Conservation (phyloP, 1,284 basidiomycete genomes). For the Boletus hoseneyae region DNA sequence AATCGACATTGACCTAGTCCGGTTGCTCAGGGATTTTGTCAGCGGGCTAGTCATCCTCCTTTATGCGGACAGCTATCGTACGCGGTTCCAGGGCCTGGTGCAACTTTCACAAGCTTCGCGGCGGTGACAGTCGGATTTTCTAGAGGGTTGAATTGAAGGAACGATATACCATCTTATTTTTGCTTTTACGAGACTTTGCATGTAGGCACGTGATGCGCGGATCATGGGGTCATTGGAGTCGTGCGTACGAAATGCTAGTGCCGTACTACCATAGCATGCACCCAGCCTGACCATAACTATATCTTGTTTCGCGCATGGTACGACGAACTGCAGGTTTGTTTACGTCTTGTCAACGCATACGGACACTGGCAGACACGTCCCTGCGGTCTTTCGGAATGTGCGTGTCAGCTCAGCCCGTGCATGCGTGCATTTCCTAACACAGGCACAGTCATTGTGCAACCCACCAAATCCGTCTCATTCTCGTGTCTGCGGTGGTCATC, state of each 20-base stretch:
- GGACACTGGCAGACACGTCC: slow-evolving; percentile 47
- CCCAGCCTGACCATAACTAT: slow-evolving; percentile 10
- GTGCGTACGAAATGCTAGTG: neutral
- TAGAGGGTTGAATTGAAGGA: slow-evolving; percentile 1
- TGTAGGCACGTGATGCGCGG: slow-evolving; percentile 18
- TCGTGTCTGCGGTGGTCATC: slow-evolving; percentile 93
- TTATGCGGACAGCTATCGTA: slow-evolving; percentile 70
- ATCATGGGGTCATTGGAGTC: neutral
- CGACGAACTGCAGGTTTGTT: slow-evolving; percentile 20
- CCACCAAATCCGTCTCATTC: slow-evolving; percentile 90
- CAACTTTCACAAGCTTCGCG: slow-evolving; percentile 35
- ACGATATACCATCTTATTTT: slow-evolving; percentile 20
- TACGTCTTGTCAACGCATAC: slow-evolving; percentile 33
- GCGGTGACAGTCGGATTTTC: slow-evolving; percentile 8
- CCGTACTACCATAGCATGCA: slow-evolving; percentile 15
- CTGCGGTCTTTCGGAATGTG: slow-evolving; percentile 76
- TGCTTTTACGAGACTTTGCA: slow-evolving; percentile 3
- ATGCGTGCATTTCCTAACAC: slow-evolving; percentile 12
- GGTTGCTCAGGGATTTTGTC: slow-evolving; percentile 65
- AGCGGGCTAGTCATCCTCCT: slow-evolving; percentile 70
- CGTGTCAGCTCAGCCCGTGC: slow-evolving; percentile 31
- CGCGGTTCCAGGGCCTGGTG: slow-evolving; percentile 53
- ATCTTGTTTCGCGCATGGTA: slow-evolving; percentile 22
- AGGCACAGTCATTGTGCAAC: slow-evolving; percentile 73
- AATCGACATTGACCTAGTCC: slow-evolving; percentile 8